These are phyloP conservation scores for Dunaliella primolecta DNA, from an alignment of 139 green algal genomes.

Conservation along the genomic window DNA sequence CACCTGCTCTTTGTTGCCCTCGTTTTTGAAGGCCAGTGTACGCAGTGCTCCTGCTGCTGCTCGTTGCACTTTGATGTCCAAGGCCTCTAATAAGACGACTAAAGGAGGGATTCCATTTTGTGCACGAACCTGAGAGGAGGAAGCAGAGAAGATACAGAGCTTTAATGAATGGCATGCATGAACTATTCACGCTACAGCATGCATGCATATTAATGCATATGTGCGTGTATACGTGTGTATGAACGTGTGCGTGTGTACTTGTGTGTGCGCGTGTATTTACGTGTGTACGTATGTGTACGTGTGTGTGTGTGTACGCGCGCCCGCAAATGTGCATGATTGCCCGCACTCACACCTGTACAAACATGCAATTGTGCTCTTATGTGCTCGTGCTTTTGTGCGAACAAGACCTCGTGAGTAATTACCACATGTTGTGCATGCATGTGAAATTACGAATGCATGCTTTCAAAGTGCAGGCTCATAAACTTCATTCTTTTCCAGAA, in stretches of 20 bases:
- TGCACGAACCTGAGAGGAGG: slow-evolving; percentile 40
- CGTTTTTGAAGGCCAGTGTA: slow-evolving; percentile 98
- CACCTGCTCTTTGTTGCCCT: slow-evolving; percentile 91
- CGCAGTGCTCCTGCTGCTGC: slow-evolving; percentile 83
- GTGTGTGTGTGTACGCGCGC: not conserved
- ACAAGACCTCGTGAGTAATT: no score
- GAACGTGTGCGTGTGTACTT: not conserved
- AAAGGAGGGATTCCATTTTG: slow-evolving; percentile 91
- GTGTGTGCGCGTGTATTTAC: not conserved
- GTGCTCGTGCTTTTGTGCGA: no score
- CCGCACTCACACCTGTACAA: no score
- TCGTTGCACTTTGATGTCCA: slow-evolving; percentile 83
- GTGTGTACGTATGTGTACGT: not conserved
- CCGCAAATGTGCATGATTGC: no score
- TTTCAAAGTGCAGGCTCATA: no score
- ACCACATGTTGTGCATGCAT: no score
- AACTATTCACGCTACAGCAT: no score
- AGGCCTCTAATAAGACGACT: slow-evolving; percentile 77
- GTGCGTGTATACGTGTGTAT: slow-evolving; percentile 1
- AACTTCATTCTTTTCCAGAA: no score
- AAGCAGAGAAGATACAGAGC: not conserved
- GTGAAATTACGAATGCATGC: no score
- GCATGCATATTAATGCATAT: not conserved
- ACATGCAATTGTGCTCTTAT: no score
- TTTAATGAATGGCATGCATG: no score